Base-by-base conservation (phyloP, 1,284 basidiomycete species). In the Kwoniella shivajii region DNA sequence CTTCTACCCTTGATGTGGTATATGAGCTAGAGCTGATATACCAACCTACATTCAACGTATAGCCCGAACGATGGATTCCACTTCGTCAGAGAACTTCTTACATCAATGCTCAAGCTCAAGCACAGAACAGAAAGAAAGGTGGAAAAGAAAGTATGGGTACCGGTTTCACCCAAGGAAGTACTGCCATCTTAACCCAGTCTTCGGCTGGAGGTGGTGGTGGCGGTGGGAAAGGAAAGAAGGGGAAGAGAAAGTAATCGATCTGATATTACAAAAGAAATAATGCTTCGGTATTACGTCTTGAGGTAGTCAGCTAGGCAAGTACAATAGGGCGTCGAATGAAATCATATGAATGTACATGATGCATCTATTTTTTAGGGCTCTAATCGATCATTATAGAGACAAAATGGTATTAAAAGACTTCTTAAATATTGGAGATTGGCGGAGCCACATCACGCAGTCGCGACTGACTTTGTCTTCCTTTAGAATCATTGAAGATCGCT, bases 61-160 rank as follows among this genome's bases (percentile, higher is more conserved):
- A 78, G 76, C 74, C 76, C n/a, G 77, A 78, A 41, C 62, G 77
- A 34, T 78, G 77, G 77, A 57, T 75, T 31, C 77, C 76, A 1
- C 60, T 77, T 41, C 63, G 65, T 36, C 75, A 76, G 59, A 58
- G 77, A 43, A 59, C 67, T 11, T 70, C 70, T 1, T 75, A 68
- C 45, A 60, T 68, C 38, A 44, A 64, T 18, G 59, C 67, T 3
- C 53, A 51, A 29, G 16, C 26, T 36, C n/a, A n/a, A n/a, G n/a
- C n/a, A n/a, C 56, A 57, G 47, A 64, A 54, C 36, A 72, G 68
- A 63, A 72, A 69, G 69, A 71, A 71, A 57, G 66, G 67, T 16
- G 66, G 50, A 29, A 71, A 71, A 47, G 59, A 66, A 58, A 68
- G 66, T 45, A 72, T 72, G 71, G 71, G 71, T 9, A 68, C 67